Conservation (phyloP, 352 stramenopile genomes). For the Globisporangium cederbergense region DNA sequence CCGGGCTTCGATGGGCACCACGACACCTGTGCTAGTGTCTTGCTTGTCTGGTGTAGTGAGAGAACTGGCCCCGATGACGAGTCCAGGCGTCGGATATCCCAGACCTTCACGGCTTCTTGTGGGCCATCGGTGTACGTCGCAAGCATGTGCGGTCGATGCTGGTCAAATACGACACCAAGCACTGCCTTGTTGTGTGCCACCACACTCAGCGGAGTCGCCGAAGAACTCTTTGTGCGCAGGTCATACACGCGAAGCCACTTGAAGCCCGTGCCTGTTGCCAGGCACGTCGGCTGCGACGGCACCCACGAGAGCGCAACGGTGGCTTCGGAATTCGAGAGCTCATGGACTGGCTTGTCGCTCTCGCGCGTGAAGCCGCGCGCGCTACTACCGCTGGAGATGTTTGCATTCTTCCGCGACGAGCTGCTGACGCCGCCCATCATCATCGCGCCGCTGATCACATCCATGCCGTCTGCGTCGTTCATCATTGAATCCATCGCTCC, state of each 20-base stretch:
- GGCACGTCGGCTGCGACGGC: constrained; percentile 70
- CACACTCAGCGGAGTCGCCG: constrained; percentile 66
- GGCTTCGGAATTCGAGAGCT: constrained; percentile 82
- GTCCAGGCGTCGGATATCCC: constrained; percentile 84
- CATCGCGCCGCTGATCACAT: constrained; percentile 20
- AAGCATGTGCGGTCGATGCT: constrained; percentile 75
- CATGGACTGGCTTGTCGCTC: constrained; percentile 63
- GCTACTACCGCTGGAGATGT: constrained; percentile 10
- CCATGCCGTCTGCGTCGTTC: constrained; percentile 25
- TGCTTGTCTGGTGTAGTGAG: constrained; percentile 70
- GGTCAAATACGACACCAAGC: constrained; percentile 77
- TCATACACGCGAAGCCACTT: constrained; percentile 88
- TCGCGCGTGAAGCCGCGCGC: constrained; percentile 24
- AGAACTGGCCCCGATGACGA: constrained; percentile 55
- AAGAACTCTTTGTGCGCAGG: constrained; percentile 40
- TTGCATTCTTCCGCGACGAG: constrained; percentile 17
- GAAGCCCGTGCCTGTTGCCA: constrained; percentile 82
- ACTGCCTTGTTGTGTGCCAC: constrained; percentile 85
- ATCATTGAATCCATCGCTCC: constrained; percentile 25
- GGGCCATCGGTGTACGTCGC: constrained; percentile 81
- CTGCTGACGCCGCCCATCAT: constrained; percentile 11
- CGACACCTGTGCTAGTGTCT: constrained; percentile 70
- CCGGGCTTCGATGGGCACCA: constrained; percentile 83
- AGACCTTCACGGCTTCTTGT: constrained; percentile 83
- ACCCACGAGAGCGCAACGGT: constrained; percentile 83